Conservation (phyloP, 2,329 filamentous ascomycete genomes). For the Colletotrichum eremochloae region DNA sequence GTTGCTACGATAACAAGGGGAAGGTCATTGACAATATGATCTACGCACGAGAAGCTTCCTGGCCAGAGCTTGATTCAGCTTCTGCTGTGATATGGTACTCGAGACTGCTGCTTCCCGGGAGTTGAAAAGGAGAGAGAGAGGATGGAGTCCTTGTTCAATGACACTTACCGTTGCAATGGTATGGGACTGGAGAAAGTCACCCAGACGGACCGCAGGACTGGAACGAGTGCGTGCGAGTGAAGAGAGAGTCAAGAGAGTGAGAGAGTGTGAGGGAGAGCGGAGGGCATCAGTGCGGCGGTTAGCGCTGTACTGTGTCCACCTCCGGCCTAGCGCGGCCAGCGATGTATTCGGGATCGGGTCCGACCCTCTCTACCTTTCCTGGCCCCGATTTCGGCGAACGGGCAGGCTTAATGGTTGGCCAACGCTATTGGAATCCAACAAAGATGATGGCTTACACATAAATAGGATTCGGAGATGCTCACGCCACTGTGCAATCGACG, state of each 20-base stretch:
- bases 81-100: too few relatives aligned
- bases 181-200: neutral
- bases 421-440: constrained; percentile 7
- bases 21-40: neutral
- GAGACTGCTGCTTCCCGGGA: neutral
- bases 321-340: constrained; percentile 11
- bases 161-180: neutral
- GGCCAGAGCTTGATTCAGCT: neutral
- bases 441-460: neutral
- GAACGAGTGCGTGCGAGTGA: neutral
- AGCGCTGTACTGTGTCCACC: constrained; percentile 27
- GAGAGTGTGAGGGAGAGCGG: neutral
- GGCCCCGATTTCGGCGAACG: constrained; percentile 17
- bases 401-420: constrained; percentile 21
- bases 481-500: neutral
- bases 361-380: constrained; percentile 10
- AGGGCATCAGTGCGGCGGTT: constrained; percentile 24
- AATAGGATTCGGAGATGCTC: neutral
- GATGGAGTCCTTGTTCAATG: neutral
- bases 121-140: neutral
- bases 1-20: neutral
- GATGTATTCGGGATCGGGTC: constrained; percentile 5
- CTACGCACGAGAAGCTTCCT: neutral
- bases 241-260: too few relatives aligned
- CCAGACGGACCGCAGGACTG: neutral